phyloP scores from a whole-genome alignment of 495 filamentous ascomycete genomes.

The Penicillium herquei region DNA sequence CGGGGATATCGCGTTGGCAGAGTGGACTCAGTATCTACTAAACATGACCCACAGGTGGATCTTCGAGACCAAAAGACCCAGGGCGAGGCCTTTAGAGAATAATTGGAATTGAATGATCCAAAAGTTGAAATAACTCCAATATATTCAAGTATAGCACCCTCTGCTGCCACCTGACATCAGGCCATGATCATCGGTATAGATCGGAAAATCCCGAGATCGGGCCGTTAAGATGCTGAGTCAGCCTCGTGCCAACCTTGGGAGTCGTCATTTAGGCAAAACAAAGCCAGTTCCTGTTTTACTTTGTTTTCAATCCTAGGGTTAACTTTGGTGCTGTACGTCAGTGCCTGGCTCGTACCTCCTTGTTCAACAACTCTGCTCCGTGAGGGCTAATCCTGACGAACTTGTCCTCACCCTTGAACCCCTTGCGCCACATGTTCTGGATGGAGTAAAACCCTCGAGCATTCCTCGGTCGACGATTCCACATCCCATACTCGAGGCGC shows the following conservation, averaged over 20 bases:
- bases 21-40: no score
- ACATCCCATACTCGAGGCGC: constrained; percentile 19
- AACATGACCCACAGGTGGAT: no score
- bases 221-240: constrained; percentile 4
- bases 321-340: not conserved
- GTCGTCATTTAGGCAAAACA: constrained; percentile 10
- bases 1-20: no score
- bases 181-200: not conserved
- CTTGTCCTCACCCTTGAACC: not conserved
- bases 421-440: constrained; percentile 13
- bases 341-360: not conserved
- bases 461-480: constrained; percentile 5
- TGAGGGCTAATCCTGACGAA: not conserved
- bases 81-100: no score
- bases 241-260: not conserved
- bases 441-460: constrained; percentile 14
- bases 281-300: constrained; percentile 5
- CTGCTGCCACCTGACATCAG: no score
- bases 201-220: not conserved
- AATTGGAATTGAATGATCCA: no score
- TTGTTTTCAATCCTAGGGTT: not conserved
- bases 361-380: not conserved
- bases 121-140: no score
- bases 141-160: no score
- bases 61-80: no score